Conservation (phyloP, 2,329 filamentous ascomycete genomes). For the Neofusicoccum umdonicola region DNA sequence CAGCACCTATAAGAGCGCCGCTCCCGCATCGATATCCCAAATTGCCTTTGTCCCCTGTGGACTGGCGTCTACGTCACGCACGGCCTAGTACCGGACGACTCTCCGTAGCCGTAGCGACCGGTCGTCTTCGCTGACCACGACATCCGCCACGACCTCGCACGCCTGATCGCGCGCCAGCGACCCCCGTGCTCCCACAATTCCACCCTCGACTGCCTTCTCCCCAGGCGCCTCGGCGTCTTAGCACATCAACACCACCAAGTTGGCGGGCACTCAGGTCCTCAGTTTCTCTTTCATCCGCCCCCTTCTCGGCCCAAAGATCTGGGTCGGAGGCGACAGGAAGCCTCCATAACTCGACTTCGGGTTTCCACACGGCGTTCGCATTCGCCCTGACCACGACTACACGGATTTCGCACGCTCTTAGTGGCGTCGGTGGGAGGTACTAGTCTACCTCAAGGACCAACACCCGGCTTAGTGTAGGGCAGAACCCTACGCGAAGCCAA, state of each 20-base stretch:
- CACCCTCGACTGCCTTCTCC: neutral
- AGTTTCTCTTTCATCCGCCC: slow-evolving; percentile 76
- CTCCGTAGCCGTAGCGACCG: slow-evolving; percentile 10
- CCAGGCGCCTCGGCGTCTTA: slow-evolving; percentile 41
- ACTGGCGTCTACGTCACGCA: slow-evolving; percentile 11
- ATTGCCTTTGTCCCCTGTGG: neutral
- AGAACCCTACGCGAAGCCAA: slow-evolving; percentile 45
- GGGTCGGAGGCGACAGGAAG: slow-evolving; percentile 97
- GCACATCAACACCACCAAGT: slow-evolving; percentile 70
- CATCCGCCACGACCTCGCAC: neutral
- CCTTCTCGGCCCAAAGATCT: slow-evolving; percentile 86
- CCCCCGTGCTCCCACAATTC: neutral
- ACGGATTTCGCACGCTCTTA: slow-evolving; percentile 7
- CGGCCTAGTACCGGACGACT: neutral
- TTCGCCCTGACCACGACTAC: slow-evolving; percentile 13
- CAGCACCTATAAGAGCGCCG: neutral
- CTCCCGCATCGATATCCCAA: neutral
- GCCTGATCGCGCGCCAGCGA: neutral
- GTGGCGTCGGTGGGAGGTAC: slow-evolving; percentile 16
- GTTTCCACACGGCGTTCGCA: slow-evolving; percentile 28
- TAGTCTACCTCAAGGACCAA: slow-evolving; percentile 16
- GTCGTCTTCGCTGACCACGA: slow-evolving; percentile 2
- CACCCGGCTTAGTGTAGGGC: slow-evolving; percentile 45
- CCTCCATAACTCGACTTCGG: slow-evolving; percentile 77
- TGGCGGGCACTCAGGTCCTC: slow-evolving; percentile 78